Percentiles rank a stretch among this genome's conserved stretches.
phyloP scores from a whole-genome alignment of 208 protist genomes.

The Spongospora subterranea region DNA sequence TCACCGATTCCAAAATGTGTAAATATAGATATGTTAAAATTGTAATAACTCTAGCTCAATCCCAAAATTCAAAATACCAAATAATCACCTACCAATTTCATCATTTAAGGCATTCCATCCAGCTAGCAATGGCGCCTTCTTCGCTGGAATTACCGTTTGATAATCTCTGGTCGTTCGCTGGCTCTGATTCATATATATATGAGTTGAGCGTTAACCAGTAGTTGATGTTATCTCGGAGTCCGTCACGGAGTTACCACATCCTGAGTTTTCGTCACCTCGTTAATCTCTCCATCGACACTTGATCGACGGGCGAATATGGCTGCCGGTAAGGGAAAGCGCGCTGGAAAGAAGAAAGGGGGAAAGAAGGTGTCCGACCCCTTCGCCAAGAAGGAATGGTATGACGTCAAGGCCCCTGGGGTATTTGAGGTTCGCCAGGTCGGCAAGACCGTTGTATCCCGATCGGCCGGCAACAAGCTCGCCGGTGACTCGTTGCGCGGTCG shows the following conservation, averaged over 20 bases:
- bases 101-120: too few species aligned
- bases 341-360: conserved; percentile 91
- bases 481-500: conserved; percentile 92
- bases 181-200: too few species aligned
- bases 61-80: too few species aligned
- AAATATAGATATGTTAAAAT: too few species aligned
- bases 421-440: conserved; percentile 92
- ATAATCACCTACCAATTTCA: too few species aligned
- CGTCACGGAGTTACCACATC: neutral
- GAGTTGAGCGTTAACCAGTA: neutral
- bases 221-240: neutral
- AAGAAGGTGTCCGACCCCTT: conserved; percentile 93
- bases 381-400: conserved; percentile 99
- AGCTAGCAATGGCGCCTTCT: too few species aligned
- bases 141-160: too few species aligned
- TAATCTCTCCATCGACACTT: neutral
- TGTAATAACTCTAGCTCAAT: too few species aligned
- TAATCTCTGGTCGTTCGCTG: too few species aligned
- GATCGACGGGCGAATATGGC: conserved; percentile 77
- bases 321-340: conserved; percentile 92
- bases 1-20: conserved; percentile 1
- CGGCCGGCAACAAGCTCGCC: conserved; percentile 86
- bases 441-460: conserved; percentile 97
- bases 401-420: conserved; percentile 93
- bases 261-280: neutral